Evolutionary conservation across 2,329 filamentous ascomycete genomes (phyloP).

Genomic region (Pseudogymnoascus sp.): DNA sequence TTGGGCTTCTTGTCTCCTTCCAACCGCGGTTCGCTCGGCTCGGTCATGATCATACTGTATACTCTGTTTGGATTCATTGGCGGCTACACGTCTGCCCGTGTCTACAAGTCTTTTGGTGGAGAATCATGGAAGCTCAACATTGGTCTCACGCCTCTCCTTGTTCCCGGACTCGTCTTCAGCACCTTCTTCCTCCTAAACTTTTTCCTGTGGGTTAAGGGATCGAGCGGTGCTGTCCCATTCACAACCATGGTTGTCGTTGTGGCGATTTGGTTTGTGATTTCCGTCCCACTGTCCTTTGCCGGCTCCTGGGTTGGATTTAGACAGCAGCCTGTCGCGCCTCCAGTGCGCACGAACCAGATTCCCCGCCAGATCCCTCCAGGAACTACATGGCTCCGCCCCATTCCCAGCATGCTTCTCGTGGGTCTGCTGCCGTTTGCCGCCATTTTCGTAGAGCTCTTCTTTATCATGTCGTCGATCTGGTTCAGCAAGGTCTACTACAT

Average conservation of each 20-base stretch:
- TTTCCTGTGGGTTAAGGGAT: slow-evolving; percentile 89
- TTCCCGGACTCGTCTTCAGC: slow-evolving; percentile 78
- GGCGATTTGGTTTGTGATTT: slow-evolving; percentile 94
- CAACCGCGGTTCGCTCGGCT: slow-evolving; percentile 88
- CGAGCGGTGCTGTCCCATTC: slow-evolving; percentile 90
- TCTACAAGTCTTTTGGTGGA: slow-evolving; percentile 92
- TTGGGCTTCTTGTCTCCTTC: slow-evolving; percentile 92
- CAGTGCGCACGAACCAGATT: slow-evolving; percentile 94
- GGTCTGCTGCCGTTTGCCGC: slow-evolving; percentile 91
- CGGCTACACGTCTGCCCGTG: slow-evolving; percentile 78
- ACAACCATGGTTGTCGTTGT: slow-evolving; percentile 94
- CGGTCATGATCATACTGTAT: slow-evolving; percentile 88
- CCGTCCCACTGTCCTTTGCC: slow-evolving; percentile 78
- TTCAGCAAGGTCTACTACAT: slow-evolving; percentile 99
- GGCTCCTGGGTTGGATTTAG: slow-evolving; percentile 94
- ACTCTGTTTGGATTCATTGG: slow-evolving; percentile 88
- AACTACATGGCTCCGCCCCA: slow-evolving; percentile 71
- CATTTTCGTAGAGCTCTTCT: slow-evolving; percentile 97
- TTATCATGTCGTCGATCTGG: slow-evolving; percentile 99
- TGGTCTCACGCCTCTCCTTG: slow-evolving; percentile 72
- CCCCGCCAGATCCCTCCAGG: slow-evolving; percentile 88
- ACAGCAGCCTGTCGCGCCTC: slow-evolving; percentile 60
- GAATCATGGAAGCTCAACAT: slow-evolving; percentile 95
- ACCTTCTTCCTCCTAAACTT: slow-evolving; percentile 92
- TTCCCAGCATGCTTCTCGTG: slow-evolving; percentile 86